Evolutionary conservation across 768 basidiomycete genomes (phyloP), one percentile per base, ranked within the genome.

Genomic region (Amanita subjunquillea): DNA sequence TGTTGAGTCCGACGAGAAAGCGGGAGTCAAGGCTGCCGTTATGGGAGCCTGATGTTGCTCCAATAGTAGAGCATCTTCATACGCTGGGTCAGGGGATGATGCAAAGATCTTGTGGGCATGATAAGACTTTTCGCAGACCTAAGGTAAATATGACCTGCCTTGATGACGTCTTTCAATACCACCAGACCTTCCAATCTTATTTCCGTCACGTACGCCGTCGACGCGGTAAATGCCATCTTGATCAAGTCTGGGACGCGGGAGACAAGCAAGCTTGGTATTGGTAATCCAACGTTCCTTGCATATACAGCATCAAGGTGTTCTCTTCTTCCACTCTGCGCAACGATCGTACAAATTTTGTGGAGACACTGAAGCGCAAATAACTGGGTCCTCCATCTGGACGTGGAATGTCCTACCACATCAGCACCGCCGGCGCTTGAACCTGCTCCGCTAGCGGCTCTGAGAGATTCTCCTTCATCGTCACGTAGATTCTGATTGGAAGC

Each of bases 41-140:
- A 99, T 95, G 0, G 96, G 95, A 0, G 96, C 95, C 69, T 99
- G 96, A 65, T 96, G 88, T 65, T 99, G 96, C 63, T 99, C 95
- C 10, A 99, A 78, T 2, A 99, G 72, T 4, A 94, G 73, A 0
- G 89, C 82, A 54, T 91, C 91, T 32, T 90, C 87, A 59, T 91
- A 98, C 49, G 92, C 92, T 2, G 93, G 91, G 68, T 99, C 96
- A 0, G 91, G 88, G 5, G 89, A 79, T 27, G 73, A 68, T 2
- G 91, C 80, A 67, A 99, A 99, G 50, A 86, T 80, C 95, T 97
- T 54, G n/a, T 13, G 17, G 45, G 55, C 46, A 54, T 55, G 42
- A 46, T 50, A 38, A 50, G 34, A 46, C 37, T 43, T 12, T 38
- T 20, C 4, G 40, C 42, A 13, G 23, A 39, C 23, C 7, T 17